Evolutionary conservation across 2,329 filamentous ascomycete species (phyloP).

Genomic region (Hypoxylon sp.): DNA sequence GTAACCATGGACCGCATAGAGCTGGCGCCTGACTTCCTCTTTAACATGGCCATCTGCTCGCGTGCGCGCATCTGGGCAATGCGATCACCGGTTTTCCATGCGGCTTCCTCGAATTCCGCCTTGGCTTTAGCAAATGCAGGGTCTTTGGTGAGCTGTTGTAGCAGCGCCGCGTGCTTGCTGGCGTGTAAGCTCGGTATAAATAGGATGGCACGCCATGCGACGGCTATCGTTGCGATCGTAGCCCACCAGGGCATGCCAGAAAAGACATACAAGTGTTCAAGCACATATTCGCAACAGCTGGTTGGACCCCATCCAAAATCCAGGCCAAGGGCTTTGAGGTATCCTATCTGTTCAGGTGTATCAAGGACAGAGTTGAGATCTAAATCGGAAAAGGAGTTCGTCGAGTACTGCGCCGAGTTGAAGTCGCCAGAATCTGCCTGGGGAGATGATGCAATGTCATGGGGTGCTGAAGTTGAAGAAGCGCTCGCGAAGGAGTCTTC

Average conservation of each 20-base stretch:
- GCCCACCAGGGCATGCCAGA: constrained; percentile 84
- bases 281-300: constrained; percentile 75
- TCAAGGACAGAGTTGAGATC: constrained; percentile 62
- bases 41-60: constrained; percentile 63
- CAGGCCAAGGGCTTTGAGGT: constrained; percentile 83
- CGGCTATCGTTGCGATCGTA: constrained; percentile 74
- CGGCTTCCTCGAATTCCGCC: constrained; percentile 63
- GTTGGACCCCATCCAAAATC: constrained; percentile 90
- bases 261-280: constrained; percentile 87
- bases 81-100: constrained; percentile 57
- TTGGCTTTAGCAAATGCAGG: constrained; percentile 66
- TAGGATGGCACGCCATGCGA: constrained; percentile 73
- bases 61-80: constrained; percentile 60
- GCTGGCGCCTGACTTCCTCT: constrained; percentile 67
- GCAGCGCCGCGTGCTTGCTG: constrained; percentile 71
- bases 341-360: constrained; percentile 83
- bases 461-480: constrained; percentile 15
- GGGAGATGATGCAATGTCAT: constrained; percentile 25
- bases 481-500: constrained; percentile 1
- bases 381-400: constrained; percentile 52
- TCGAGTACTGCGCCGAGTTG: constrained; percentile 47
- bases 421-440: constrained; percentile 23
- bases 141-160: constrained; percentile 68
- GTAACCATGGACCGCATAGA: constrained; percentile 64
- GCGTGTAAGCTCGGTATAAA: constrained; percentile 74